Evolutionary conservation across 441 rosid genomes (phyloP).

Genomic region (Populus tomentosa): DNA sequence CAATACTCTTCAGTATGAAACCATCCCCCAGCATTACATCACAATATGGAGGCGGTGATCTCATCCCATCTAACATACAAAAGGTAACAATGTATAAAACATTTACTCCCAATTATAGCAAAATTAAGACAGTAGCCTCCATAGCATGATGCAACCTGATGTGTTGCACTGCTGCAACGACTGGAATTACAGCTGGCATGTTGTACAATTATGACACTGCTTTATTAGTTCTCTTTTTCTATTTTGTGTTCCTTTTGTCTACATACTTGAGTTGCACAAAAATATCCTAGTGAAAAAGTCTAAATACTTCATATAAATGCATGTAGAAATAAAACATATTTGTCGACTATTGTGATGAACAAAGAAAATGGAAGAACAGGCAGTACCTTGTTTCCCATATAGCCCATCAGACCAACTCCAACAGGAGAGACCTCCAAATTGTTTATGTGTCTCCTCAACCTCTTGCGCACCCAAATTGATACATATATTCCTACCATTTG

Average conservation of each 20-base stretch:
- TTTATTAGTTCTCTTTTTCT: not conserved
- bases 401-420: constrained; percentile 99
- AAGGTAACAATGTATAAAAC: not conserved
- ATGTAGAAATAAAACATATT: not conserved
- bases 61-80: constrained; percentile 11
- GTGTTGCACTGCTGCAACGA: not conserved
- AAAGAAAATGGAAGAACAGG: constrained; percentile 5
- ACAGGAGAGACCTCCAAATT: constrained; percentile 90
- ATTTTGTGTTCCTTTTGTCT: not conserved
- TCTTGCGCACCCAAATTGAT: constrained; percentile 86
- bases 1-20: not conserved
- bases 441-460: constrained; percentile 83
- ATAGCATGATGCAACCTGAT: not conserved
- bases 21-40: not conserved
- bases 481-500: constrained; percentile 98
- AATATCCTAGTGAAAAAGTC: not conserved
- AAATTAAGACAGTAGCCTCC: not conserved
- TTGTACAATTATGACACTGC: not conserved
- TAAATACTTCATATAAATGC: not conserved
- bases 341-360: not conserved
- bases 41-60: constrained; percentile 5
- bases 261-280: not conserved
- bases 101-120: not conserved
- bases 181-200: not conserved
- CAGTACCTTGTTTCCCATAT: constrained; percentile 97